Base-by-base conservation (phyloP, 306 rosid species). In the Oxytropis ochrocephala region DNA sequence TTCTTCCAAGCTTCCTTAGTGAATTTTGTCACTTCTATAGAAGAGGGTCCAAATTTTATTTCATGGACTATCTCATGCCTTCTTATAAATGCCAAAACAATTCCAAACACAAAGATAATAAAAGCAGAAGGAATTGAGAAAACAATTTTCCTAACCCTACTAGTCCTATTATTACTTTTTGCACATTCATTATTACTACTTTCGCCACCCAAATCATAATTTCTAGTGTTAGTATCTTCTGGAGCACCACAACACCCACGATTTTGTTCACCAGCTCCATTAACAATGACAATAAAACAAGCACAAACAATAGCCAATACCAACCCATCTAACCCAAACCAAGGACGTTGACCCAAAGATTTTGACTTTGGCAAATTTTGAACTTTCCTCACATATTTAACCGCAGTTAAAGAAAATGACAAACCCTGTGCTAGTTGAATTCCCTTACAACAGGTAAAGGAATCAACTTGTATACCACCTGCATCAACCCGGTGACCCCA, bases 341-440 rank as follows among this genome's bases (percentile, higher is more conserved):
- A 61, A 18, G 49, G 36, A 3, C 67, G 41, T 41, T 61, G 48
- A 11, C 67, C 67, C 9, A 61, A 41, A 41, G 67, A 8, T 41
- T 61, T 61, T 11, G 67, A 61, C 35, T 19, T 61, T 8, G 67
- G 67, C 8, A 38, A 42, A 19, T 61, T 11, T 42, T 61, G 67
- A 14, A 61, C 33, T 6, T 61, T 41, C 11, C 35, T 61, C 19
- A 41, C 67, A 4, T 61, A 61, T 61, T 61, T 61, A 19, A 61
- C 67, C 5, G 67, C 67, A 4, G 67, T 60, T 17, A 38, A 38
- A 38, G 67, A 32, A 39, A 60, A 60, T 4, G 48, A 36, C 14
- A 61, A 39, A 41, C 67, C 67, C 14, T 61, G 67, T 61, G 67
- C 67, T 21, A 61, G 51, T 61, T 61, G 67, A 24, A 61, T 61